Percentiles rank a stretch among this genome's conserved stretches.
These are phyloP conservation scores for Ophiostoma ips DNA, from an alignment of 2,329 filamentous ascomycete genomes.

Conservation along the genomic window DNA sequence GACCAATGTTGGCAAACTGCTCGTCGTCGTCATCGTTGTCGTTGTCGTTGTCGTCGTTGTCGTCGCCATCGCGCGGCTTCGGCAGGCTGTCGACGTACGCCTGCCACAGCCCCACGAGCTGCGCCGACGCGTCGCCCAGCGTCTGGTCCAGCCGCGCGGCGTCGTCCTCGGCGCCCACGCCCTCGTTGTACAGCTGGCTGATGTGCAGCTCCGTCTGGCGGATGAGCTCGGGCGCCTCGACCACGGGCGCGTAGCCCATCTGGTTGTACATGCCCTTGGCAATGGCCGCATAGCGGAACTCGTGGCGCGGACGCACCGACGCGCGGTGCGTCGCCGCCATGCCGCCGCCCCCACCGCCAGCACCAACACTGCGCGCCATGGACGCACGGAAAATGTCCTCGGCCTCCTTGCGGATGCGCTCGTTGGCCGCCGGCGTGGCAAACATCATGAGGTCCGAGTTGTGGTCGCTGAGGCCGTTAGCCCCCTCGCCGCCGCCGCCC, in stretches of 20 bases:
- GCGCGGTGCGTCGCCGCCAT: neutral
- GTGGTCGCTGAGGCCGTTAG: slow-evolving; percentile 14
- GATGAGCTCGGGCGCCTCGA: slow-evolving; percentile 59
- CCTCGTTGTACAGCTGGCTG: slow-evolving; percentile 48
- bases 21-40: slow-evolving; percentile 30
- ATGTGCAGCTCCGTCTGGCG: slow-evolving; percentile 62
- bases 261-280: slow-evolving; percentile 55
- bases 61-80: neutral
- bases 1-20: slow-evolving; percentile 49
- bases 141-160: slow-evolving; percentile 41
- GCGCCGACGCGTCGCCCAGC: slow-evolving; percentile 37
- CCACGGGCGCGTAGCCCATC: slow-evolving; percentile 43
- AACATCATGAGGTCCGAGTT: slow-evolving; percentile 38
- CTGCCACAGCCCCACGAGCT: slow-evolving; percentile 42
- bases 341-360: too few species aligned
- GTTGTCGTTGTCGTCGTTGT: neutral
- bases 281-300: slow-evolving; percentile 54
- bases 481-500: slow-evolving; percentile 21
- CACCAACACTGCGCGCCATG: slow-evolving; percentile 31
- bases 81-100: slow-evolving; percentile 33
- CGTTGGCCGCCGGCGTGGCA: slow-evolving; percentile 36
- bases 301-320: slow-evolving; percentile 24
- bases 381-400: slow-evolving; percentile 42
- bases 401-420: slow-evolving; percentile 39
- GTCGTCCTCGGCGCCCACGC: slow-evolving; percentile 41